Evolutionary conservation across 2,329 filamentous ascomycete species (phyloP), one percentile per base, ranked within the genome.

Genomic region (Sphaceloma murrayae): DNA sequence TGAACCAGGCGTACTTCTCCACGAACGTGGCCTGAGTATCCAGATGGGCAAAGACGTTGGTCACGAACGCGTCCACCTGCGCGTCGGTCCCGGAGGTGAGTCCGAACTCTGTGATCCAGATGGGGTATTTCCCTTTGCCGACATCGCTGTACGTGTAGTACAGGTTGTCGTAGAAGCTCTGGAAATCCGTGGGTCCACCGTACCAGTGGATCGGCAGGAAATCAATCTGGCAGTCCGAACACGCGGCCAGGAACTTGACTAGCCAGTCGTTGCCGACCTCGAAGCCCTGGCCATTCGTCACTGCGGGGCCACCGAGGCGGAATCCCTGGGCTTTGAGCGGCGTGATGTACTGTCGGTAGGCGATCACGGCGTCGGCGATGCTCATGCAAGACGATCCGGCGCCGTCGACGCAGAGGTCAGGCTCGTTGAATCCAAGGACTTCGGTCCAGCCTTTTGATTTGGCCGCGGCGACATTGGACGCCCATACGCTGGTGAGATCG

Each of bases 351-450:
- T 69, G 52, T 45, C 67, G 69, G 61, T 77, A 77, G 17, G 61
- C 62, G 1, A 58, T 30, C n/a, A 75, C 77, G 29, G 77, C 77
- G 2, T 56, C 58, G 4, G 54, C 54, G n/a, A 76, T 64, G 16
- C 62, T 59, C 58, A 81, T 49, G 66, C 79, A 74, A 53, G 76
- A 66, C 64, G 84, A 79, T n/a, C 58, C 58, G 9, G 53, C 52
- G 7, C 34, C 34, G 4, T 38, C 27, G 49, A 71, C 43, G 33
- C 52, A 56, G 49, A 72, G 70, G 60, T 85, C 80, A 31, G 77
- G 77, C 69, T 85, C 80, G 70, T 85, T 85, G 73, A 83, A 83
- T 59, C 70, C 70, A 56, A 84, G 70, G 45, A 84, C 60, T 53
- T 70, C 67, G 50, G 67, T 72, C 51, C 72, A 64, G 46, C 79